Evolutionary conservation across 2,329 filamentous ascomycete genomes (phyloP), one percentile per base, ranked within the genome.

Genomic region (Sporothrix phasma): DNA sequence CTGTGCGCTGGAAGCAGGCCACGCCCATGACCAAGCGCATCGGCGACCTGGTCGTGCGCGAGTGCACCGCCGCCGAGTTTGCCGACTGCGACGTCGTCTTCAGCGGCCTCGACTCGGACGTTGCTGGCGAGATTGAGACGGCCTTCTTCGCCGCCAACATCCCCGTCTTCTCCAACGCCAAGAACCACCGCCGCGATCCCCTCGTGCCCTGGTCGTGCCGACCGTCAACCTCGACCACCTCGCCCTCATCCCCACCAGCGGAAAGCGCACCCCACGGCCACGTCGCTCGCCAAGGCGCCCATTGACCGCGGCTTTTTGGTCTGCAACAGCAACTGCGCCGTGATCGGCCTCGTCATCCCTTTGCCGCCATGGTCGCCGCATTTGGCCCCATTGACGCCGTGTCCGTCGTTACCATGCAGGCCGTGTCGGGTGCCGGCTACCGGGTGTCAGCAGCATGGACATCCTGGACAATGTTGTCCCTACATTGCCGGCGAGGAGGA

Each of bases 311-410:
- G 94, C 26, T 96, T 97, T 79, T 79, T 97, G 43, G 91, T 97
- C 66, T 97, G 93, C 83, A 97, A 97, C 80, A 96, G 91, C 69
- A 97, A 97, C 79, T 99, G 94, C 78, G 93, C 93, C 64, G 93
- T 97, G 72, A 96, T 97, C 71, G 93, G 93, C 56, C 85, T 97
- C 65, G 93, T 97, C 66, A 95, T 96, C 68, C 94, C 26, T 93
- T 97, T 73, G 92, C 92, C 11, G 93, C 93, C 17, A 84, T 97
- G 41, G 89, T 96, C 75, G 84, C 87, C 61, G 86, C 84, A 70
- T 96, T 97, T 72, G 94, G 93, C 51, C 86, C 88, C 71, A 89
- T 96, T 69, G 88, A 90, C 67, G 75, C 78, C 70, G 85, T 86
- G 70, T 85, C 81, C 69, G 90, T 97, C 61, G 92, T 97, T 70